Base-by-base conservation (phyloP, 441 rosid species). In the Pelargonium myrrhifolium region DNA sequence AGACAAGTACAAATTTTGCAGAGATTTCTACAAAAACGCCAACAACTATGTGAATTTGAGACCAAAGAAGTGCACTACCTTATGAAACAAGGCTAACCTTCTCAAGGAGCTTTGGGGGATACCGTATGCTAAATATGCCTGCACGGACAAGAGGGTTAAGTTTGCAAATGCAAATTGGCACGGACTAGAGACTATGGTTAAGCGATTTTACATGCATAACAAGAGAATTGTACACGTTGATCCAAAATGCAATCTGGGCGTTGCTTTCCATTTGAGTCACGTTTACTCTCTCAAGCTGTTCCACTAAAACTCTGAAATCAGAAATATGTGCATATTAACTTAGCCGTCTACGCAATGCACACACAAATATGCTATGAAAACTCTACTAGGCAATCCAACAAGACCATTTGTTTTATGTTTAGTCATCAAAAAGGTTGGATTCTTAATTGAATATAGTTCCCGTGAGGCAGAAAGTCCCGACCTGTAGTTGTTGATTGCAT, bases 61-160 rank as follows among this genome's bases (percentile, higher is more conserved):
- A 10, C 10, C 14, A 60, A 72, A 67, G 69, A 75, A 80, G 77
- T 71, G 66, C 73, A 77, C 68, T 88, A 92, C 97, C 96, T 92
- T 90, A 84, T 92, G 93, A 80, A 92, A 88, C 85, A 92, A 80
- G 40, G 93, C 90, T 72, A 88, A 80, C 80, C 93, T 82, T 76
- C 88, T 83, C 62, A 92, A 68, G 56, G 96, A 88, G 78, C 78
- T 72, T 60, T 82, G 85, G 21, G 93, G 93, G 69, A 87, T 80
- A 68, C 98, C 98, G 72, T 84, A 92, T 9, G 96, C 96, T 72
- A 92, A 77, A 73, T 87, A 89, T 71, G 96, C 98, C 98, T 90
- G 77, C 6, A 53, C 58, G 67, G 45, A 75, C 72, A 64, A 31
- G 6, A 74, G 68, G 56, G 10, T 10, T 14, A 72, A 47, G 62